Evolutionary conservation across 2,329 filamentous ascomycete genomes (phyloP), one percentile per base, ranked within the genome.

Genomic region (Penicillium corylophilum): DNA sequence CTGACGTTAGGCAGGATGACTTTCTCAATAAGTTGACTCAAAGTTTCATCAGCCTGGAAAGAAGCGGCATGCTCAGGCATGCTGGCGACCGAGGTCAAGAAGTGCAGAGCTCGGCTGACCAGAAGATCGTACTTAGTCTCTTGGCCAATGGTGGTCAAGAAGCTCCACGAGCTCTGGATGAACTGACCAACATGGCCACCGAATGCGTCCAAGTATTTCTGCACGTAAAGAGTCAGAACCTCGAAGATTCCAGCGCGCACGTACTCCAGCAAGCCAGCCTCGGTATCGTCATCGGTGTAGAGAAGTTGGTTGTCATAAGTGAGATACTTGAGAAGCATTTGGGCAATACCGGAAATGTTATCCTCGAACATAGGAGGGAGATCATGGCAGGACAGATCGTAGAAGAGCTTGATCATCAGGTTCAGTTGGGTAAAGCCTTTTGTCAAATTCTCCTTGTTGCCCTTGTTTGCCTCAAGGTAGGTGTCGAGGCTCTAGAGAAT

Each of bases 321-420:
- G 48, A 99, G 81, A 71, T 99, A 99, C 72, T 96, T 97, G 75
- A 96, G 88, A 15, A 97, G 80, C 13, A 97, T 79, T 20, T 81
- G 78, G 16, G 89, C 88, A 59, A 99, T 88, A 56, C 83, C 83
- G 43, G 79, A 74, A 18, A 99, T 81, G 67, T 95, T 89, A 59
- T 95, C 88, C 77, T 99, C 94, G 70, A 99, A 95, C 62, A 94
- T 86, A 2, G 93, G 92, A 15, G 94, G 91, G 63, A 99, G 82
- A 71, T 99, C 94, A 70, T 99, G 95, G 68, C 87, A 96, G n/a
- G 92, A 96, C 46, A 99, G 84, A 72, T 99, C 95, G 75, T 94
- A 94, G 69, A 97, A 85, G 44, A 99, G 85, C 77, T 95, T 95
- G 62, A 96, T 80, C 62, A 95, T 84, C 46, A 97, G 80, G 70